These are phyloP conservation scores for Quercus cerris DNA, from an alignment of 306 rosid genomes.

Conservation along the genomic window DNA sequence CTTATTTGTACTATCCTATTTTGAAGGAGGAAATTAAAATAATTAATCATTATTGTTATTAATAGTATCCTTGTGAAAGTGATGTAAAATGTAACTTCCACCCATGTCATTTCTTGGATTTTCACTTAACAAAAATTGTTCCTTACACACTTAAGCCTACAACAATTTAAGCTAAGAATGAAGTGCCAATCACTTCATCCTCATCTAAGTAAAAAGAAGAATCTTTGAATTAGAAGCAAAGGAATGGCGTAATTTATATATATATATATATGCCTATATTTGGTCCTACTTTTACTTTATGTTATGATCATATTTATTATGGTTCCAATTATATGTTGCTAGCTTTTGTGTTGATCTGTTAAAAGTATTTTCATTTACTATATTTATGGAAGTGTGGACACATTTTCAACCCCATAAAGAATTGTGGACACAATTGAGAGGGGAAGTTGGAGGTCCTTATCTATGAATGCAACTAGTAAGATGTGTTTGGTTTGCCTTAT, in stretches of 20 bases:
- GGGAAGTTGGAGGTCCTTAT: not conserved
- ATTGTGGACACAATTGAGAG: not conserved
- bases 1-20: not conserved
- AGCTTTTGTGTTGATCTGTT: no score
- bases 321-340: no score
- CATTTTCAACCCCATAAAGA: not conserved
- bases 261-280: not conserved
- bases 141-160: not conserved
- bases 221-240: not conserved
- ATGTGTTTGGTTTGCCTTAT: not conserved
- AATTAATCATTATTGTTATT: no score
- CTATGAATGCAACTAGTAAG: not conserved
- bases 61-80: no score
- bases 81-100: not conserved
- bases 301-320: no score
- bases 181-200: not conserved
- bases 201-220: not conserved
- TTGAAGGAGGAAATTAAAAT: not conserved
- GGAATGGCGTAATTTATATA: not conserved
- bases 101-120: not conserved
- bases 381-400: not conserved
- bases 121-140: not conserved
- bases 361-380: not conserved
- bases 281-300: not conserved
- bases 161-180: constrained; percentile 18